Evolutionary conservation across 257 asterid species (phyloP), one percentile per base, ranked within the genome.

Genomic region (Parsonsia alboflavescens): DNA sequence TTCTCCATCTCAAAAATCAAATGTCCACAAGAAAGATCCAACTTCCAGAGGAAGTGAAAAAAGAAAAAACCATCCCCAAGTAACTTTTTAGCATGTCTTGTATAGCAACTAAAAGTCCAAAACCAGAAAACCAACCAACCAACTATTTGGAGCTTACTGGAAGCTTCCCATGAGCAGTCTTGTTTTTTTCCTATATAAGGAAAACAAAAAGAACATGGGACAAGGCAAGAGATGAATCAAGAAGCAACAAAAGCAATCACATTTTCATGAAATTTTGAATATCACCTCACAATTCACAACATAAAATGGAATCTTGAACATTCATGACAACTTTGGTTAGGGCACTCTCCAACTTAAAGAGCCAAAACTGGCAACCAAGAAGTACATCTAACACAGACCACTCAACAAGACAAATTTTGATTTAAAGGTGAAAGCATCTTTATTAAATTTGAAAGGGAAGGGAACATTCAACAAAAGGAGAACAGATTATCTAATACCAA

Each of bases 101-200:
- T 50, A 45, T 24, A 33, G 22, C 53, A 42, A 66, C 7, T 10
- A 36, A 0, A 5, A 21, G 13, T 46, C 50, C 12, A 42, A 46
- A 10, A 46, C 50, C 50, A 46, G 50, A 46, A 36, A 75, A 53
- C 22, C 21, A 61, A 22, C 53, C 1, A 33, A 33, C 39, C 39
- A 33, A 28, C 36, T 66, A 45, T 15, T 42, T 52, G 67, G 58
- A 54, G 28, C 69, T 57, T 19, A 12, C 52, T 42, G 41, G 79
- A 67, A 54, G 61, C 49, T 75, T 75, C 73, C 36, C 16, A 36
- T 58, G 9, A 3, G 50, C 68, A 33, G 58, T 26, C 62, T 66
- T 15, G 21, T 46, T 13, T n/a, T n/a, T n/a, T 75, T 45, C 12
- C 53, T 26, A 24, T 6, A 17, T 24, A 36, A 56, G 9, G 9